Conservation (phyloP, 2,329 filamentous ascomycete genomes). For the Biscogniauxia mediterranea region DNA sequence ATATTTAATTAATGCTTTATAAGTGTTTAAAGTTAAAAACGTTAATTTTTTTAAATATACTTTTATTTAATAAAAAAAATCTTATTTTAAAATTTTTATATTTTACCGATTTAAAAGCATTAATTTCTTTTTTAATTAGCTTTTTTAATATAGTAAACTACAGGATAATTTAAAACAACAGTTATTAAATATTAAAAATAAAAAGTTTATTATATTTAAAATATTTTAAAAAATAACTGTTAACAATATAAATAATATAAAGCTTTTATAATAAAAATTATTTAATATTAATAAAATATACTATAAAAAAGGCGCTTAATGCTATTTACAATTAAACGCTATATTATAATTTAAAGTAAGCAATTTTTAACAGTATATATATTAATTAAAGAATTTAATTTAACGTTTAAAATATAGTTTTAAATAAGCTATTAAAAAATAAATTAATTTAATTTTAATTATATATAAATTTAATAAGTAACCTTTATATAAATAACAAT, state of each 20-base stretch:
- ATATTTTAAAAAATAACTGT: background rate
- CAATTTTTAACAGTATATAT: background rate
- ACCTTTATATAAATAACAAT: background rate
- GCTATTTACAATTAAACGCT: background rate
- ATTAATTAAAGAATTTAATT: background rate
- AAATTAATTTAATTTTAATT: background rate
- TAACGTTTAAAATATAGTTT: background rate
- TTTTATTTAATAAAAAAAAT: constrained; percentile 1
- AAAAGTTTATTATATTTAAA: background rate
- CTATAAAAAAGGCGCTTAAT: constrained; percentile 1
- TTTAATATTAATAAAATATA: too few relatives aligned
- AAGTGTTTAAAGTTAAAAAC: too few relatives aligned
- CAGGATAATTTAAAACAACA: background rate
- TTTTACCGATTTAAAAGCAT: background rate
- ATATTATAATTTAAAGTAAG: background rate
- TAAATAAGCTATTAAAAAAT: background rate
- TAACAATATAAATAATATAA: background rate
- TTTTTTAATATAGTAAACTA: background rate
- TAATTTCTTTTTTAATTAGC: background rate
- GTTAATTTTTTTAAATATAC: background rate
- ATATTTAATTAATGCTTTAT: too few relatives aligned
- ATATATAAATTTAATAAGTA: background rate
- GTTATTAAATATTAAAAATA: background rate
- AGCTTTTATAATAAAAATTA: background rate
- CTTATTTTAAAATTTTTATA: background rate